Evolutionary conservation across 805 yeast genomes (phyloP).

Genomic region (Candida andamanensis): DNA sequence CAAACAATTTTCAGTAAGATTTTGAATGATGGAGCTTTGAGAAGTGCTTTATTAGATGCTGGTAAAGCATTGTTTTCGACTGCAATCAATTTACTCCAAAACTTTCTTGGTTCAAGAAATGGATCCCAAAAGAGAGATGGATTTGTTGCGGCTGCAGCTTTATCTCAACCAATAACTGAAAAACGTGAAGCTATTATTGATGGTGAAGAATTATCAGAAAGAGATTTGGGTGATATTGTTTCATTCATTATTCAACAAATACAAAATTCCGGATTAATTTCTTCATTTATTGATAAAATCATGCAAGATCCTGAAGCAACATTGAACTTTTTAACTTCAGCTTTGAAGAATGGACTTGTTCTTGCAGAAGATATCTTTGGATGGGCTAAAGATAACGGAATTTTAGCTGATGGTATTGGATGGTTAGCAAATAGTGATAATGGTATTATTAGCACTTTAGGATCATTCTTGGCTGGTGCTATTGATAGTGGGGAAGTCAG

Average conservation of each 20-base stretch:
- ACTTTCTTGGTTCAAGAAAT: slow-evolving; percentile 12
- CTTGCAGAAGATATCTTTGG: slow-evolving; percentile 28
- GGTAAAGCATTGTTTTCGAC: slow-evolving; percentile 30
- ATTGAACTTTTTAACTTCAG: slow-evolving; percentile 27
- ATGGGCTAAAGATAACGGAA: slow-evolving; percentile 36
- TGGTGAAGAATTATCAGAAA: slow-evolving; percentile 29
- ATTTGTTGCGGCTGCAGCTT: slow-evolving; percentile 14
- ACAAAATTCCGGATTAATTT: slow-evolving; percentile 31
- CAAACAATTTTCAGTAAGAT: slow-evolving; percentile 26
- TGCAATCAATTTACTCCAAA: slow-evolving; percentile 23
- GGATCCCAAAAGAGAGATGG: slow-evolving; percentile 14
- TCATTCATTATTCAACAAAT: slow-evolving; percentile 23
- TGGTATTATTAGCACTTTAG: slow-evolving; percentile 11
- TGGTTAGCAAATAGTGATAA: slow-evolving; percentile 22
- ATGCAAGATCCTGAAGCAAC: slow-evolving; percentile 33
- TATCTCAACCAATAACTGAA: slow-evolving; percentile 12
- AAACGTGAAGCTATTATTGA: slow-evolving; percentile 14
- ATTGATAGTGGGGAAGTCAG: slow-evolving; percentile 23
- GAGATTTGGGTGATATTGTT: slow-evolving; percentile 29
- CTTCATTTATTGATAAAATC: slow-evolving; percentile 26
- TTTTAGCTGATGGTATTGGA: slow-evolving; percentile 24
- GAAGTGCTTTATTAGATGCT: slow-evolving; percentile 26
- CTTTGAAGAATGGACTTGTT: slow-evolving; percentile 28
- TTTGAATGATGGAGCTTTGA: slow-evolving; percentile 29
- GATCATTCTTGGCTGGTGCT: slow-evolving; percentile 21